Conservation (phyloP, 2,329 filamentous ascomycete species). For the Diaporthe citrichinensis region DNA sequence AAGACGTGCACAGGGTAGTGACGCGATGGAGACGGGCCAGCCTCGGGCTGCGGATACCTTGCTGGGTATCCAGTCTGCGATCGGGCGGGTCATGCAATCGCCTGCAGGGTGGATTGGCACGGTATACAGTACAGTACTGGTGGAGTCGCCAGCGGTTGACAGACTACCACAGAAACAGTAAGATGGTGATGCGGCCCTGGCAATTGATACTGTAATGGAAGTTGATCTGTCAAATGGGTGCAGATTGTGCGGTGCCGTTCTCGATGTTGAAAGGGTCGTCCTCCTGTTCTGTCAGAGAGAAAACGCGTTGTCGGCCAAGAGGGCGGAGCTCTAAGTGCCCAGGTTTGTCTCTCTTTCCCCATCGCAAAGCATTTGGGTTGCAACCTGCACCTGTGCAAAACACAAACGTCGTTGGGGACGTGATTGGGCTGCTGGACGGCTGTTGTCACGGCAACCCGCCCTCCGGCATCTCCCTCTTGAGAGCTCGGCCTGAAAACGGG, state of each 20-base stretch:
- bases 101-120: slow-evolving; percentile 36
- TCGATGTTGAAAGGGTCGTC: background rate
- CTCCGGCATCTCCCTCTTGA: background rate
- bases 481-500: background rate
- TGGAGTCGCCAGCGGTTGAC: slow-evolving; percentile 16
- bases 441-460: slow-evolving; percentile 34
- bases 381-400: slow-evolving; percentile 14
- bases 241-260: background rate
- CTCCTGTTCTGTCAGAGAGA: background rate
- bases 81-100: slow-evolving; percentile 34
- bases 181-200: slow-evolving; percentile 8
- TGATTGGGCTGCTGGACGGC: slow-evolving; percentile 26
- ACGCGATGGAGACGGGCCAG: slow-evolving; percentile 27
- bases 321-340: slow-evolving; percentile 11
- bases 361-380: slow-evolving; percentile 7
- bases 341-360: background rate
- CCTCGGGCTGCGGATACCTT: slow-evolving; percentile 24
- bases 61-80: slow-evolving; percentile 20
- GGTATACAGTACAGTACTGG: background rate
- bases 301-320: background rate
- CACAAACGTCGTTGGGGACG: slow-evolving; percentile 7
- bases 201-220: slow-evolving; percentile 30
- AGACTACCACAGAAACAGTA: background rate
- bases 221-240: background rate
- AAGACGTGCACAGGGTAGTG: slow-evolving; percentile 22